Conservation (phyloP, 495 filamentous ascomycete species). For the Aspergillus cristatus region DNA sequence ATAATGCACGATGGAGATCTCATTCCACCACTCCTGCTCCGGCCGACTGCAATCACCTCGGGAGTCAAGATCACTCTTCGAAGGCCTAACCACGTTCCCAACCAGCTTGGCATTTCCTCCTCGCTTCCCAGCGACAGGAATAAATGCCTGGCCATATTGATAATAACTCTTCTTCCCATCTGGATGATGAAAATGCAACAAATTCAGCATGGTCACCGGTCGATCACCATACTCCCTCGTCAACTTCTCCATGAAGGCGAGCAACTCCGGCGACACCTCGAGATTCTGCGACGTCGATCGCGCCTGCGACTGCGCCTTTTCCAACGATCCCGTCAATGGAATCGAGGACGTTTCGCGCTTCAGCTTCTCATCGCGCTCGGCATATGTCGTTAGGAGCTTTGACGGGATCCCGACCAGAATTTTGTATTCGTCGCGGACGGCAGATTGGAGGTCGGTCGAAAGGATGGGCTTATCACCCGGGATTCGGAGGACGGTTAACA, state of each 20-base stretch:
- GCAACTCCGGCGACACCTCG: conserved; percentile 43
- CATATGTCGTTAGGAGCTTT: conserved; percentile 38
- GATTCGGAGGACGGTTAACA: conserved; percentile 43
- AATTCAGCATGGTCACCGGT: conserved; percentile 59
- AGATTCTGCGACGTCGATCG: conserved; percentile 40
- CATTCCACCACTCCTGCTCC: conserved; percentile 39
- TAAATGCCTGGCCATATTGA: conserved; percentile 50
- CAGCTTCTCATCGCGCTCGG: conserved; percentile 33
- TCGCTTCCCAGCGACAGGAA: conserved; percentile 40
- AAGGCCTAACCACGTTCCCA: conserved; percentile 41
- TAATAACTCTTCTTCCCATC: conserved; percentile 45
- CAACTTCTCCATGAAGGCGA: conserved; percentile 35
- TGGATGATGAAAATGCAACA: conserved; percentile 49
- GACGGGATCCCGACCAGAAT: conserved; percentile 47
- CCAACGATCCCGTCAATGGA: conserved; percentile 32
- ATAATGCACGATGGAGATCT: conserved; percentile 59
- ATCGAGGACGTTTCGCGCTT: conserved; percentile 28
- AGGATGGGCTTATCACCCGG: conserved; percentile 13
- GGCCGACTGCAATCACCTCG: conserved; percentile 16
- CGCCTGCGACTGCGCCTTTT: conserved; percentile 13
- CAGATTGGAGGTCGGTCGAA: conserved; percentile 22
- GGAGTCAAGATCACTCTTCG: conserved; percentile 15
- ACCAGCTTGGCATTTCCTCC: conserved; percentile 57
- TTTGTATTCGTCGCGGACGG: conserved; percentile 33
- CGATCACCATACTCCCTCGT: conserved; percentile 19